phyloP scores from a whole-genome alignment of 495 filamentous ascomycete genomes.

The Geopyxis carbonaria region DNA sequence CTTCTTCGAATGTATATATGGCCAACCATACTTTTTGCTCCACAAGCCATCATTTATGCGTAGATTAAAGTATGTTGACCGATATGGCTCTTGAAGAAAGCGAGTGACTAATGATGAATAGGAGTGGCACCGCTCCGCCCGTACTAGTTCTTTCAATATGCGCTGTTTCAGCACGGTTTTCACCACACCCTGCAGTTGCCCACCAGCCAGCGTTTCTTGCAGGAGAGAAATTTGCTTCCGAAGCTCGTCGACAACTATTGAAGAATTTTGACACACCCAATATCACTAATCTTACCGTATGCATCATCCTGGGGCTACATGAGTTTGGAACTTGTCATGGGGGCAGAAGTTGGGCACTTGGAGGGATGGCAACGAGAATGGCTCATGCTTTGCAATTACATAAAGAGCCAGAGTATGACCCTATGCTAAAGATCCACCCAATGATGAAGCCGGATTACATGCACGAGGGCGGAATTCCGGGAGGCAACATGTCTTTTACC shows the following conservation, averaged over 20 bases:
- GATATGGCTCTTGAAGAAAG: not conserved
- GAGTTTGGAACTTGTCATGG: conserved; percentile 96
- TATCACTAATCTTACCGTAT: conserved; percentile 81
- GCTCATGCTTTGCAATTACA: conserved; percentile 90
- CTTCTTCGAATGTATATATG: conserved; percentile 92
- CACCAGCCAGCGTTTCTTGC: conserved; percentile 74
- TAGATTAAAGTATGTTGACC: conserved; percentile 41
- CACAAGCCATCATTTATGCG: conserved; percentile 96
- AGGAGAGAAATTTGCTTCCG: conserved; percentile 74
- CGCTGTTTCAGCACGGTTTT: conserved; percentile 83
- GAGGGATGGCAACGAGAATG: conserved; percentile 90
- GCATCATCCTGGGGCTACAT: conserved; percentile 75
- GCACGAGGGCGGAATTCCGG: conserved; percentile 12
- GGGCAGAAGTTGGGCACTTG: conserved; percentile 85
- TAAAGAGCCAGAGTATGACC: conserved; percentile 80
- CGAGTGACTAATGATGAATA: conserved; percentile 16
- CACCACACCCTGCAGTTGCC: conserved; percentile 76
- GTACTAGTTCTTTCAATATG: conserved; percentile 83
- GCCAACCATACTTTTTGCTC: conserved; percentile 85
- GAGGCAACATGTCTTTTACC: conserved; percentile 56
- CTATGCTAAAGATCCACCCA: conserved; percentile 31
- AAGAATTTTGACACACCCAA: conserved; percentile 86
- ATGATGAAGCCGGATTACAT: conserved; percentile 34
- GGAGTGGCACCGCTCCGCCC: conserved; percentile 53
- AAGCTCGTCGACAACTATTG: conserved; percentile 67